These are phyloP conservation scores for Hansenula lynferdii DNA, from an alignment of 1,139 yeast species.

Conservation along the genomic window DNA sequence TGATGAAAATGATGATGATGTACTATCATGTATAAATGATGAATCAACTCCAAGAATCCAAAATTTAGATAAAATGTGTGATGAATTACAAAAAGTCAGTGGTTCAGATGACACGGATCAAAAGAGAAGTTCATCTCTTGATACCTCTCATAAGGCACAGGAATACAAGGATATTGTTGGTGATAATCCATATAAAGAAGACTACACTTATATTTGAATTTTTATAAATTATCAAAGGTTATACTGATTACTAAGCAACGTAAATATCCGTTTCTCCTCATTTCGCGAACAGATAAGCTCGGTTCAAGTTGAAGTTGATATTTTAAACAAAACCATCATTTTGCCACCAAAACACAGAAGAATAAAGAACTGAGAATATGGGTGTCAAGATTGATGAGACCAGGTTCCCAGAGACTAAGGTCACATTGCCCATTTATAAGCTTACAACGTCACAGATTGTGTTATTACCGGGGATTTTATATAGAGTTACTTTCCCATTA, in stretches of 20 bases:
- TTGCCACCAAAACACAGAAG: too few relatives aligned
- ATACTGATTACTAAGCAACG: background rate
- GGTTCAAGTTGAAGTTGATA: too few relatives aligned
- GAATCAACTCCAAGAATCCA: too few relatives aligned
- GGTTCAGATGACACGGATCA: too few relatives aligned
- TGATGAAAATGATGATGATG: background rate
- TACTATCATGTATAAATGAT: too few relatives aligned
- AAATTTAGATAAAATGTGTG: background rate
- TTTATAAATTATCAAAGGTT: background rate
- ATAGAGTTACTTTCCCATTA: conserved; percentile 47
- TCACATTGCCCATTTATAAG: conserved; percentile 16
- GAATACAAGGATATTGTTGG: background rate
- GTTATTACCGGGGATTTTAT: conserved; percentile 56
- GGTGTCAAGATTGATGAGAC: background rate
- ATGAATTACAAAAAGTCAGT: background rate
- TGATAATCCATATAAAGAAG: background rate
- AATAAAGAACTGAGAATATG: conserved; percentile 3
- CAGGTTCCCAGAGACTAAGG: conserved; percentile 1
- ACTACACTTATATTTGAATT: background rate
- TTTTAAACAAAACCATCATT: too few relatives aligned
- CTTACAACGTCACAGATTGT: conserved; percentile 30
- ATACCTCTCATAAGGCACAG: too few relatives aligned
- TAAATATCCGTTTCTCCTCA: too few relatives aligned
- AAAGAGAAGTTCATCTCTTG: background rate
- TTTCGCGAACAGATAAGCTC: too few relatives aligned